A percentile compares a stretch with the other conserved stretches of the same genome.
Evolutionary conservation across 352 stramenopile genomes (phyloP).

Genomic region (Phytophthora pinifolia): DNA sequence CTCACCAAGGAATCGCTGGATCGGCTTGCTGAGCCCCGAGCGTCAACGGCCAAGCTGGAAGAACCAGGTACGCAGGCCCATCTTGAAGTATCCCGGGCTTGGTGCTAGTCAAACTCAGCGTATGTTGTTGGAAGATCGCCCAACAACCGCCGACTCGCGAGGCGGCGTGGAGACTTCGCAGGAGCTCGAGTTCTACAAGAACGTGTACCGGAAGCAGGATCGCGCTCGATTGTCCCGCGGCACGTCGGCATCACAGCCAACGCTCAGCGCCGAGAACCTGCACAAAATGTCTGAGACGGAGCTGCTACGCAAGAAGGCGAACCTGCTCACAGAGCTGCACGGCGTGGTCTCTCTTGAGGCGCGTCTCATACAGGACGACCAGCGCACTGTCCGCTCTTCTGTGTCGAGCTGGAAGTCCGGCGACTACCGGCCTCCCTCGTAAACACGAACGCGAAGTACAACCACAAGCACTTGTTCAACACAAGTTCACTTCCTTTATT

Average conservation of each 20-base stretch:
- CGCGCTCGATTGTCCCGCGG: conserved; percentile 31
- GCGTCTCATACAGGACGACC: conserved; percentile 55
- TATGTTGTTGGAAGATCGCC: conserved; percentile 8
- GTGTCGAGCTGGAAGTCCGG: conserved; percentile 75
- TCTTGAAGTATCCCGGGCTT: background rate
- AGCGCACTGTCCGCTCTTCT: conserved; percentile 64
- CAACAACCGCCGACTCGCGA: conserved; percentile 9
- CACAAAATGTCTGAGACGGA: conserved; percentile 55
- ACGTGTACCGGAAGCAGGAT: conserved; percentile 50
- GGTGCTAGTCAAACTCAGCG: background rate
- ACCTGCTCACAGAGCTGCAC: conserved; percentile 56
- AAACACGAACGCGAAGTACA: conserved; percentile 4
- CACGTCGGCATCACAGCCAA: conserved; percentile 7
- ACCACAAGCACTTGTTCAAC: conserved; percentile 1
- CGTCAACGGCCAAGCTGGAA: conserved; percentile 12
- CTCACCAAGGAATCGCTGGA: conserved; percentile 47
- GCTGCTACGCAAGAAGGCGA: conserved; percentile 53
- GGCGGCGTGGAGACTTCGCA: conserved; percentile 39
- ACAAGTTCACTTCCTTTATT: conserved; percentile 10
- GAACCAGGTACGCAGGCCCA: conserved; percentile 13
- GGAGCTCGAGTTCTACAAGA: conserved; percentile 51
- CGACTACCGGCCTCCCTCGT: conserved; percentile 14
- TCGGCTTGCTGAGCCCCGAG: conserved; percentile 39
- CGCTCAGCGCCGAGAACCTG: conserved; percentile 31
- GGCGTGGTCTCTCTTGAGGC: conserved; percentile 54